Percentiles rank a stretch among this genome's conserved stretches.
These are phyloP conservation scores for Pezicula radicicola DNA, from an alignment of 2,329 filamentous ascomycete species.

Conservation along the genomic window DNA sequence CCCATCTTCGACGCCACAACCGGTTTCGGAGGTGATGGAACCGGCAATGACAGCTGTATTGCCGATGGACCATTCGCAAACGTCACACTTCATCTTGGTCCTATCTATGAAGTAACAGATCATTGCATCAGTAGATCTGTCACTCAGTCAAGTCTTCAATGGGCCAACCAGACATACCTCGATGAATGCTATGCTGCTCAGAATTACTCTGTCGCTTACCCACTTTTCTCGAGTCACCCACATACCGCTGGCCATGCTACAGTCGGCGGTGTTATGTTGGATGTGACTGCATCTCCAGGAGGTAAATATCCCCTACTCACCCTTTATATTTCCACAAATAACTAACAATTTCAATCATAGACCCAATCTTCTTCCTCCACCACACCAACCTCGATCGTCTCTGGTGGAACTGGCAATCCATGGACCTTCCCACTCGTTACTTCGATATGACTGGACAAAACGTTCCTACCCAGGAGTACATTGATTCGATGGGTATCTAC, in stretches of 20 bases:
- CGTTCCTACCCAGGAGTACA: background rate
- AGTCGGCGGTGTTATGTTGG: conserved; percentile 8
- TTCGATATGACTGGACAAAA: background rate
- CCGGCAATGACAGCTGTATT: background rate
- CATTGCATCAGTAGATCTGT: conserved; percentile 6
- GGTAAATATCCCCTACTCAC: background rate
- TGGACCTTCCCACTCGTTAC: background rate
- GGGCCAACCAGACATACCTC: conserved; percentile 1
- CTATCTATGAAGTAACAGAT: conserved; percentile 5
- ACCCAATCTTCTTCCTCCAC: conserved; percentile 23
- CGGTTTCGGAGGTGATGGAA: conserved; percentile 2
- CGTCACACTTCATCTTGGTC: conserved; percentile 7
- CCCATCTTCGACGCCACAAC: conserved; percentile 6
- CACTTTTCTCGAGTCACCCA: background rate
- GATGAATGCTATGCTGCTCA: conserved; percentile 5
- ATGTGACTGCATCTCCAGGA: conserved; percentile 9
- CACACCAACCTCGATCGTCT: conserved; percentile 21
- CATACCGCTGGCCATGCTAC: conserved; percentile 6
- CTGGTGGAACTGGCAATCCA: conserved; percentile 20
- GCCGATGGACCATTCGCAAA: conserved; percentile 9
- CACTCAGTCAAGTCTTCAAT: conserved; percentile 1
- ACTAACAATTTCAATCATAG: background rate
- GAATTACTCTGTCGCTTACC: conserved; percentile 4
- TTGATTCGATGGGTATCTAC: background rate
- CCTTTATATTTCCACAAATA: background rate